Conservation (phyloP, 177 flowering plant species). For the Telopea speciosissima region DNA sequence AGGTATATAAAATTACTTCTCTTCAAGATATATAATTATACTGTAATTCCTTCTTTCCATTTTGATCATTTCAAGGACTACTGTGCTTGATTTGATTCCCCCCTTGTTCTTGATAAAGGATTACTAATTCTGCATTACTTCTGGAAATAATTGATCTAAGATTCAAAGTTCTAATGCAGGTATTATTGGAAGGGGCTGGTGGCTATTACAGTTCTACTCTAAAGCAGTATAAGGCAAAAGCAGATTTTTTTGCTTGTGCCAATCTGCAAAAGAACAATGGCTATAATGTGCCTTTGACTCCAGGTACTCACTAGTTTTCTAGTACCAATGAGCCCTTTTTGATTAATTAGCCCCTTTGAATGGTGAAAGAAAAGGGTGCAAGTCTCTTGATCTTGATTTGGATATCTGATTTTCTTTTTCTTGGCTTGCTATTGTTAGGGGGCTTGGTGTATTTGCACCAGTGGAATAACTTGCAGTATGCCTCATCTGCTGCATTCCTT, state of each 20-base stretch:
- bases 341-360: too few species aligned
- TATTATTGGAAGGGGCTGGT: constrained; percentile 55
- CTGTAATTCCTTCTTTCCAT: too few species aligned
- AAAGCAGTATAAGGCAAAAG: constrained; percentile 79
- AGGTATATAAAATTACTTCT: constrained; percentile 33
- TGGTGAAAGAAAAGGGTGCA: too few species aligned
- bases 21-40: too few species aligned
- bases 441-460: constrained; percentile 64
- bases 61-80: too few species aligned
- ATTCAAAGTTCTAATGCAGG: constrained; percentile 24
- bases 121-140: background rate
- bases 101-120: background rate
- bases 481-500: constrained; percentile 70
- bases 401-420: background rate
- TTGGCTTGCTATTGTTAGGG: constrained; percentile 35
- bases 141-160: background rate
- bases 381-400: background rate
- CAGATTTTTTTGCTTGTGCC: constrained; percentile 78
- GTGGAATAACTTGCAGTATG: constrained; percentile 94
- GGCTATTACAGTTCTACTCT: constrained; percentile 47
- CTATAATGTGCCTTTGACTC: constrained; percentile 62
- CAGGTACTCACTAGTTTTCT: constrained; percentile 36
- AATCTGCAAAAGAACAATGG: constrained; percentile 77
- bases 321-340: background rate
- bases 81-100: background rate